phyloP scores from a whole-genome alignment of 2,329 filamentous ascomycete species.

The Calonectria hongkongensis region DNA sequence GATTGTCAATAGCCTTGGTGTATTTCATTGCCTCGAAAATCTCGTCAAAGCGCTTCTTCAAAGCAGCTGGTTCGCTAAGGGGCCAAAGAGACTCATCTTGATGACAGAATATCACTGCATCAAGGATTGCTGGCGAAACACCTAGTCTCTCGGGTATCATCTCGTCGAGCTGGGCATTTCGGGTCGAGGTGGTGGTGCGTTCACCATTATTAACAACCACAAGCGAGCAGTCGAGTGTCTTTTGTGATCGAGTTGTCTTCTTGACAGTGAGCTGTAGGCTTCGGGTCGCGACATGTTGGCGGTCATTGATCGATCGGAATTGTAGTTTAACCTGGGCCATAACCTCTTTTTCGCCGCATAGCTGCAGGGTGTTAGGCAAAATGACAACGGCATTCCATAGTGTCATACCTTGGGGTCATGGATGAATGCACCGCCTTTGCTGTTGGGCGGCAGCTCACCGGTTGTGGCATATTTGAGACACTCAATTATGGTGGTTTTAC shows the following conservation, averaged over 20 bases:
- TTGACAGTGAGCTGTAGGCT: conserved; percentile 91
- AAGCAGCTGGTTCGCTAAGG: conserved; percentile 87
- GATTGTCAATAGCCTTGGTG: conserved; percentile 96
- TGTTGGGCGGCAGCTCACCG: conserved; percentile 93
- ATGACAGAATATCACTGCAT: conserved; percentile 98
- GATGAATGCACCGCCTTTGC: conserved; percentile 92
- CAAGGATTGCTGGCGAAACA: conserved; percentile 91
- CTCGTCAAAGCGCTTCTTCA: conserved; percentile 97
- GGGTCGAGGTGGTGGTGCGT: conserved; percentile 84
- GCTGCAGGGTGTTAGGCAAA: conserved; percentile 61
- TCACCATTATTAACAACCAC: conserved; percentile 87
- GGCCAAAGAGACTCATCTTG: conserved; percentile 99
- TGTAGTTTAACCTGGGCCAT: conserved; percentile 93
- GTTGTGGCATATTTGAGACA: conserved; percentile 98
- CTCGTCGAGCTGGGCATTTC: conserved; percentile 86
- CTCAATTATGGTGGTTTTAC: conserved; percentile 99
- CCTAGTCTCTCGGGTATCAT: conserved; percentile 91
- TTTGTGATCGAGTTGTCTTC: conserved; percentile 84
- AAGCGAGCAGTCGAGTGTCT: conserved; percentile 89
- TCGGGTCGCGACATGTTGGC: conserved; percentile 87
- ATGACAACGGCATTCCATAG: too few relatives aligned
- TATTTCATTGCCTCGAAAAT: conserved; percentile 99
- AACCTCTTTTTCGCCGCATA: conserved; percentile 90
- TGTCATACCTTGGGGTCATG: conserved; percentile 90
- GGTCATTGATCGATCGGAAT: conserved; percentile 86